These are phyloP conservation scores for Jackrogersella multiformis DNA, from an alignment of 495 filamentous ascomycete species.

Conservation along the genomic window DNA sequence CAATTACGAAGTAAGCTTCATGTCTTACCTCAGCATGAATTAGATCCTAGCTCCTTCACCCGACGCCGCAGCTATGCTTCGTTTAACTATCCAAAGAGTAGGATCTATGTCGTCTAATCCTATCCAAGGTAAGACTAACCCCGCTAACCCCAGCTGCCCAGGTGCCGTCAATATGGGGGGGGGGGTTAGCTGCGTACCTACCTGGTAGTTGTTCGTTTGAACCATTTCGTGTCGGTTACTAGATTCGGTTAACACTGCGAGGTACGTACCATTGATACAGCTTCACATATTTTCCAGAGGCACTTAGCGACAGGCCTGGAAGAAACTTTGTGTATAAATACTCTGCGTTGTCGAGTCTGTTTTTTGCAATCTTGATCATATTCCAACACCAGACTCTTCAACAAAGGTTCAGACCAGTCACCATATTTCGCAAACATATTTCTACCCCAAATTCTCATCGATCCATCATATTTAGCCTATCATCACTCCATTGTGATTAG, in stretches of 20 bases:
- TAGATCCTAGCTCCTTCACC: too few species aligned
- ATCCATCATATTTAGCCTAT: neutral
- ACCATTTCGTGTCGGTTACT: conserved; percentile 25
- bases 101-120: neutral
- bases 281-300: conserved; percentile 9
- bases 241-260: conserved; percentile 24
- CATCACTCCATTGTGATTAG: neutral
- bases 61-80: neutral
- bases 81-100: neutral
- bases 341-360: neutral
- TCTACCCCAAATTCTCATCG: neutral
- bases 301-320: neutral
- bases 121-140: neutral
- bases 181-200: neutral
- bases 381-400: neutral
- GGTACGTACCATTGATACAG: conserved; percentile 25
- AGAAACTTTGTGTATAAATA: conserved; percentile 21
- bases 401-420: neutral
- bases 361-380: neutral
- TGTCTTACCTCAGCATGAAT: too few species aligned
- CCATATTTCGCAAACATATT: neutral
- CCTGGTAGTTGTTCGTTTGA: too few species aligned
- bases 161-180: neutral
- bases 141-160: too few species aligned
- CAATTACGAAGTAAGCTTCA: neutral